Evolutionary conservation across 2,329 filamentous ascomycete genomes (phyloP), one percentile per base, ranked within the genome.

Genomic region (Fusarium torreyae): DNA sequence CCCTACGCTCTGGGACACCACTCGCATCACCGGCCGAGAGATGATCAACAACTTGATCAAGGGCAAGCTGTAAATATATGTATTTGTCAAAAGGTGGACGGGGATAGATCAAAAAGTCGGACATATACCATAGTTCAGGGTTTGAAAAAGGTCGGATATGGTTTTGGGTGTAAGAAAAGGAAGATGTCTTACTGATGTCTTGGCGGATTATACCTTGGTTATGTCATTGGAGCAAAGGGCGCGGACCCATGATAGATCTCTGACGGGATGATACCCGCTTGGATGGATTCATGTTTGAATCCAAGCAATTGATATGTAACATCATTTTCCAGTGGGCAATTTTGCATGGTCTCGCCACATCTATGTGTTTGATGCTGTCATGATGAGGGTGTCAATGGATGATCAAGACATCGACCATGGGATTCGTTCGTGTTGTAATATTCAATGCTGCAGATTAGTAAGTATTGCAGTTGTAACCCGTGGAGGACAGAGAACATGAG

Each of bases 1-100:
- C 77, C 89, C 88, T n/a, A 97, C 94, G 3, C 80, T 97, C 75
- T 96, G 92, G 91, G 87, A 87, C 74, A 97, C 92, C n/a, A 88
- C 88, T 34, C 84, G 82, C 69, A 85, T 95, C 63, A 97, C 94
- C 2, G 94, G 84, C 3, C 83, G 89, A 60, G 88, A 94, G 85
- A 97, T 96, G 89, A 82, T 93, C 63, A 79, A 80, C 34, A 95
- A 97, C 80, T 77, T 97, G 78, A 77, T 91, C 61, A 81, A 85
- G 75, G 88, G 87, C 60, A 96, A 96, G 87, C 80, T 95, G 62
- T 94, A 85, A 81, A 61, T 18, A 17, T 48, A 46, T 13, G 14
- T 11, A 6, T 26, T 49, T n/a, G 17, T 18, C 18, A n/a, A 46
- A 40, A 15, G 38, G 17, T 20, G 50, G 48, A 38, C 39, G 40